Evolutionary conservation across 2,329 filamentous ascomycete species (phyloP).

Genomic region (Penicillium sp.): DNA sequence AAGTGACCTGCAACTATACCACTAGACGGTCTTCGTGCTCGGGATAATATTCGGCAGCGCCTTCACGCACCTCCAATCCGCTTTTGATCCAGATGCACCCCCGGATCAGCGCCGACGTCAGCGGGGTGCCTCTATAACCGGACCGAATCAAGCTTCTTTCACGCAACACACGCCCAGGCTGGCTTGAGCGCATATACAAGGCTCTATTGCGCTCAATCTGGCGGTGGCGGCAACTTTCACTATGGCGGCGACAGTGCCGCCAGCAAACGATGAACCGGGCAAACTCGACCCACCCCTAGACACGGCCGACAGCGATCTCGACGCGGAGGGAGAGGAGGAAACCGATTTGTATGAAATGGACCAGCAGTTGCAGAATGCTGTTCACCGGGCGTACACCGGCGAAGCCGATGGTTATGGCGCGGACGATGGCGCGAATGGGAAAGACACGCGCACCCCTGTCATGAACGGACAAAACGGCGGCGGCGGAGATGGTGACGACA

Average conservation of each 20-base stretch:
- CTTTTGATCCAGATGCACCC: constrained; percentile 24
- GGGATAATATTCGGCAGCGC: not conserved
- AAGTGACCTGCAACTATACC: constrained; percentile 5
- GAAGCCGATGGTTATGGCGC: constrained; percentile 32
- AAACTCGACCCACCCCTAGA: constrained; percentile 35
- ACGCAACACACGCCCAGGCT: constrained; percentile 10
- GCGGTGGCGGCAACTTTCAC: constrained; percentile 41
- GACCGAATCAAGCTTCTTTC: constrained; percentile 24
- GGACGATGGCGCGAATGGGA: constrained; percentile 36
- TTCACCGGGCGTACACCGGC: constrained; percentile 38
- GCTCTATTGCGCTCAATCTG: constrained; percentile 32
- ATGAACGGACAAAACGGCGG: constrained; percentile 31
- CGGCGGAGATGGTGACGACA: constrained; percentile 47
- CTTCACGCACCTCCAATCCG: not conserved
- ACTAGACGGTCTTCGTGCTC: not conserved
- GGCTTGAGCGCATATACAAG: constrained; percentile 9
- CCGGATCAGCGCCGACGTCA: constrained; percentile 27
- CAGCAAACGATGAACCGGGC: constrained; percentile 38
- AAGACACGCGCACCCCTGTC: constrained; percentile 28
- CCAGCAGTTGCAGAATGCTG: constrained; percentile 41
- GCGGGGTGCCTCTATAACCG: constrained; percentile 34
- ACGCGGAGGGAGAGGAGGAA: constrained; percentile 49
- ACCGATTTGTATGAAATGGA: constrained; percentile 45
- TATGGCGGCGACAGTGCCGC: constrained; percentile 46
- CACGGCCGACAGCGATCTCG: constrained; percentile 44